Conservation (phyloP, 352 stramenopile genomes). For the Pythium scleroteichum region DNA sequence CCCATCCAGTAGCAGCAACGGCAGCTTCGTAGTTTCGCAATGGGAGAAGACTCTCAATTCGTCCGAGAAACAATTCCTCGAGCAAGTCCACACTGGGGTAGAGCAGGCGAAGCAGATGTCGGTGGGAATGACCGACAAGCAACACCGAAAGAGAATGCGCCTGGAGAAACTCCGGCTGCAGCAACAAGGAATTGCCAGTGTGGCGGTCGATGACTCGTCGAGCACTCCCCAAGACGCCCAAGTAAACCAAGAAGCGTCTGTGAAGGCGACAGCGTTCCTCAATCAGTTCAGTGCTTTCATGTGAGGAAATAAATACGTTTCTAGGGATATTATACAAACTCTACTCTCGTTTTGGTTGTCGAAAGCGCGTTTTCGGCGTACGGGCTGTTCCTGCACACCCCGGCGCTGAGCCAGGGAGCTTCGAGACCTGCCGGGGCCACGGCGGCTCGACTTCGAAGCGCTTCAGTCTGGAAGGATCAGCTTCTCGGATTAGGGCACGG, state of each 20-base stretch:
- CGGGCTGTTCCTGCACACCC: not conserved
- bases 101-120: constrained; percentile 43
- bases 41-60: constrained; percentile 77
- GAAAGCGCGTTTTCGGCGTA: not conserved
- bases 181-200: constrained; percentile 9
- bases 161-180: constrained; percentile 62
- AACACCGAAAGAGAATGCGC: constrained; percentile 63
- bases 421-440: constrained; percentile 29
- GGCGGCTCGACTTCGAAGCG: constrained; percentile 25
- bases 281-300: constrained; percentile 43
- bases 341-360: constrained; percentile 14
- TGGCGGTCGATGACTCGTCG: not conserved
- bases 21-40: constrained; percentile 79
- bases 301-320: constrained; percentile 21
- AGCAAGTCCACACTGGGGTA: constrained; percentile 61
- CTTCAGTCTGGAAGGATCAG: constrained; percentile 52
- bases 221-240: not conserved
- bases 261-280: constrained; percentile 63
- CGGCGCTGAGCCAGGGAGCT: constrained; percentile 7
- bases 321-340: not conserved
- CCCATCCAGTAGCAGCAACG: not conserved
- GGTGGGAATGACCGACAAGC: constrained; percentile 36
- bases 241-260: constrained; percentile 37
- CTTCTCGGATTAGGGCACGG: constrained; percentile 67
- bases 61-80: constrained; percentile 61